Base-by-base conservation (phyloP, 1,139 yeast species). In the Debaryomyces fabryi region DNA sequence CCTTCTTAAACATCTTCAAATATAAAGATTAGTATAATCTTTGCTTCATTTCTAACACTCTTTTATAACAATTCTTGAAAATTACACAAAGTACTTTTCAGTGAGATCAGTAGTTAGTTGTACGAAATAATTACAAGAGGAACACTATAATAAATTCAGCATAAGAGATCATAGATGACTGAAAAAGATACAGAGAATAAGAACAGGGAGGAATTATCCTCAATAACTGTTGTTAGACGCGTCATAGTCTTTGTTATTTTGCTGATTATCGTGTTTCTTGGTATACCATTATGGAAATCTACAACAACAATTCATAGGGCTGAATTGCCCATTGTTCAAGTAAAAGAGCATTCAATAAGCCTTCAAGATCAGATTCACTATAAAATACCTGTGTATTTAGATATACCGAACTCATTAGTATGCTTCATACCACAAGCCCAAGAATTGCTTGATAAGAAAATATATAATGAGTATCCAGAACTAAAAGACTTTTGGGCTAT, bases 271-370 rank as follows among this genome's bases (percentile, higher is more conserved):
- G 62, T 67, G 38, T 48, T 58, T 3, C 56, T 88, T n/a, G 97
- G 96, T 1, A 60, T 83, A 16, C 97, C 97, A 2, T 65, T 88
- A 53, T 90, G 93, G 86, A 69, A 76, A 49, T 64, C 68, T 42
- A 81, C 96, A 33, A 88, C 97, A 4, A 76, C 84, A 18, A 82
- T 89, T 8, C 82, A 87, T 58, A 75, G 96, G 52, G 95, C 96
- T 0, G 82, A 82, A 24, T 71, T 91, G 44, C 96, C 96, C 4
- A 66, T 74, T 9, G 74, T 72, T 6, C 76, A 78, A 49, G 81
- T 89, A 50, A 66, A 74, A 46, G 56, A 64, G 6, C 67, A 78
- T 48, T 72, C 75, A 36, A 54, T 58, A n/a, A 56, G 68, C 43
- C 65, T 78, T 33, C 54, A 64, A 30, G 46, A 65, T 9, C 66